These are phyloP conservation scores for Sungouiella thailandica DNA, from an alignment of 805 yeast genomes.

Conservation along the genomic window DNA sequence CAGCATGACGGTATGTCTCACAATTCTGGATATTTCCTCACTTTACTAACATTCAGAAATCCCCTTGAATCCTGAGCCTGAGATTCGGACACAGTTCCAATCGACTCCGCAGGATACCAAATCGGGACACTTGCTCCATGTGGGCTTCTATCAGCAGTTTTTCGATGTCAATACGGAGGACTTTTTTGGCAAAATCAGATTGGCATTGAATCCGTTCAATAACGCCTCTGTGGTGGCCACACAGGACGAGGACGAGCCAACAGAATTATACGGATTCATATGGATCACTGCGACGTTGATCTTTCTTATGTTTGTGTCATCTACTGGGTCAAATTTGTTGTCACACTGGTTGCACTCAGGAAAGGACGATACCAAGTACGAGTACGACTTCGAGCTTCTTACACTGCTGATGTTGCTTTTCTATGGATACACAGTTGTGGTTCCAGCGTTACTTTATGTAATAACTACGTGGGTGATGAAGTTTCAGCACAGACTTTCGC, in stretches of 20 bases:
- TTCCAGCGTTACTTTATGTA: slow-evolving; percentile 56
- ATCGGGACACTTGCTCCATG: slow-evolving; percentile 34
- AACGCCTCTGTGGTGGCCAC: slow-evolving; percentile 13
- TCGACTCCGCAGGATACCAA: background rate
- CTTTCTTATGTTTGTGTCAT: slow-evolving; percentile 67
- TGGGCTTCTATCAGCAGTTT: slow-evolving; percentile 57
- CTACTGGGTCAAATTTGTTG: slow-evolving; percentile 64
- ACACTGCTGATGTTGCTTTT: slow-evolving; percentile 65
- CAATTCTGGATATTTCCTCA: background rate
- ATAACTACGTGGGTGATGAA: slow-evolving; percentile 50
- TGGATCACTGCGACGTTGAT: slow-evolving; percentile 88
- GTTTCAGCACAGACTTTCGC: slow-evolving; percentile 43
- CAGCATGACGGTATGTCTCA: slow-evolving; percentile 18
- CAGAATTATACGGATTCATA: slow-evolving; percentile 80
- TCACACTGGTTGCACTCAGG: slow-evolving; percentile 46
- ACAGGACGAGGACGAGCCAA: slow-evolving; percentile 25
- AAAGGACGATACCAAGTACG: slow-evolving; percentile 40
- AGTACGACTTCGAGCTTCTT: slow-evolving; percentile 56
- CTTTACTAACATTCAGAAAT: slow-evolving; percentile 2
- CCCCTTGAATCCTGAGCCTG: no score
- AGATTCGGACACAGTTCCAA: no score
- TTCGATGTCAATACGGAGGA: slow-evolving; percentile 67
- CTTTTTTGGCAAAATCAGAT: slow-evolving; percentile 49
- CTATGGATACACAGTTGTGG: slow-evolving; percentile 68
- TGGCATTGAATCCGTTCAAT: slow-evolving; percentile 54